A percentile compares a stretch with the other conserved stretches of the same genome.
Conservation (phyloP, 2,329 filamentous ascomycete species). For the Calonectria pauciramosa region DNA sequence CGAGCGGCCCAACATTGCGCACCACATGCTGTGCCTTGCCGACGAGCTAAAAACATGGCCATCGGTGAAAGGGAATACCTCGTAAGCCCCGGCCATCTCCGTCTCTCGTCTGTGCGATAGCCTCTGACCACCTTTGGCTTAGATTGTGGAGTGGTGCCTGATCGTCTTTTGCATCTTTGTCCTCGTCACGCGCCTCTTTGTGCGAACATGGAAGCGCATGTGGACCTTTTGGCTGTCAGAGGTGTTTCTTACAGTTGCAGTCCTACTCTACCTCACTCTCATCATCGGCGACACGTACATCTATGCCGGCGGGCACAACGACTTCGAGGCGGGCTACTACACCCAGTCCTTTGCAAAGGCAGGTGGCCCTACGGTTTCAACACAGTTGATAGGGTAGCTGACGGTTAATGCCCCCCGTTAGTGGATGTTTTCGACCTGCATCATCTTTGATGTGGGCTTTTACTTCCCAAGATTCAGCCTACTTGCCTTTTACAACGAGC, state of each 20-base stretch:
- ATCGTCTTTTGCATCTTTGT: background rate
- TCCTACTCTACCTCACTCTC: slow-evolving; percentile 5
- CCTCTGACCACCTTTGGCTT: background rate
- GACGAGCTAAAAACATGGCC: background rate
- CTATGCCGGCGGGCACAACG: background rate
- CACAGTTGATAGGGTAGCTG: background rate
- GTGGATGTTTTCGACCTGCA: background rate
- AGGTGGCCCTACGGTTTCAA: background rate
- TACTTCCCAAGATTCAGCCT: background rate
- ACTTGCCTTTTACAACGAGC: slow-evolving; percentile 1
- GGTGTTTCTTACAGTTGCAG: background rate
- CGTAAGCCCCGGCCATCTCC: background rate
- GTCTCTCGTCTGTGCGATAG: background rate
- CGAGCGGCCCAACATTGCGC: background rate
- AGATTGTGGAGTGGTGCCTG: slow-evolving; percentile 7
- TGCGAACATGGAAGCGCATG: background rate
- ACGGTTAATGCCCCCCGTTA: background rate
- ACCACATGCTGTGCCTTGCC: background rate
- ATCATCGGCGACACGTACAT: slow-evolving; percentile 3
- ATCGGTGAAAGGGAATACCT: background rate
- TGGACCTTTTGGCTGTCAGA: slow-evolving; percentile 10
- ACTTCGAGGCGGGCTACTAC: background rate
- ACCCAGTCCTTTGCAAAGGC: background rate
- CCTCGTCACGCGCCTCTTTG: background rate
- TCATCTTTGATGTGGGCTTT: slow-evolving; percentile 5